phyloP scores from a whole-genome alignment of 805 yeast species.

The Clavispora asparagi region DNA sequence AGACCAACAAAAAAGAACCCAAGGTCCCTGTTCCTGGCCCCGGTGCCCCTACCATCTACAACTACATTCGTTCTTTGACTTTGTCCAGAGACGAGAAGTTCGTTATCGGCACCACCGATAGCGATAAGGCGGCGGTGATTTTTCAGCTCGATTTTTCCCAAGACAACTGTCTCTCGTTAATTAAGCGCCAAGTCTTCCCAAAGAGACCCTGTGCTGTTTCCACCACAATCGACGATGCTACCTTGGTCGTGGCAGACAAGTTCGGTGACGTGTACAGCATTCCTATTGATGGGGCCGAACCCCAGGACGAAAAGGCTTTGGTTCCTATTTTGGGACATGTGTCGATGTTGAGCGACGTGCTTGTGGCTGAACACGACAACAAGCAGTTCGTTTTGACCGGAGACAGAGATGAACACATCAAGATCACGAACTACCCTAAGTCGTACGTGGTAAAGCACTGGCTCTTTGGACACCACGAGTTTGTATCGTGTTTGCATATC shows the following conservation, averaged over 20 bases:
- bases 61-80: slow-evolving; percentile 60
- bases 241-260: slow-evolving; percentile 79
- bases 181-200: slow-evolving; percentile 74
- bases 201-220: slow-evolving; percentile 89
- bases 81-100: slow-evolving; percentile 47
- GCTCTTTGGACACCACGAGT: slow-evolving; percentile 83
- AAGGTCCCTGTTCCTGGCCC: slow-evolving; percentile 31
- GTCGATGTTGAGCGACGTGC: slow-evolving; percentile 85
- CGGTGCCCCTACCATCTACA: slow-evolving; percentile 63
- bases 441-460: slow-evolving; percentile 74
- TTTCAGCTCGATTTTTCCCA: slow-evolving; percentile 40
- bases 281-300: slow-evolving; percentile 32
- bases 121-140: slow-evolving; percentile 73
- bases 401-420: slow-evolving; percentile 95
- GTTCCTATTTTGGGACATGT: slow-evolving; percentile 91
- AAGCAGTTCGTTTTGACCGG: slow-evolving; percentile 63
- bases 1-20: slow-evolving; percentile 13
- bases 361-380: slow-evolving; percentile 34
- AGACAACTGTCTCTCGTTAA: slow-evolving; percentile 41
- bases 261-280: slow-evolving; percentile 89
- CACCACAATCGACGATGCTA: slow-evolving; percentile 44
- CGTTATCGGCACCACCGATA: slow-evolving; percentile 70
- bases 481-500: slow-evolving; percentile 61
- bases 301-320: slow-evolving; percentile 37
- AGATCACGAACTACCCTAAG: slow-evolving; percentile 75